phyloP scores from a whole-genome alignment of 495 filamentous ascomycete species.

The Hypoxylon trugodes region DNA sequence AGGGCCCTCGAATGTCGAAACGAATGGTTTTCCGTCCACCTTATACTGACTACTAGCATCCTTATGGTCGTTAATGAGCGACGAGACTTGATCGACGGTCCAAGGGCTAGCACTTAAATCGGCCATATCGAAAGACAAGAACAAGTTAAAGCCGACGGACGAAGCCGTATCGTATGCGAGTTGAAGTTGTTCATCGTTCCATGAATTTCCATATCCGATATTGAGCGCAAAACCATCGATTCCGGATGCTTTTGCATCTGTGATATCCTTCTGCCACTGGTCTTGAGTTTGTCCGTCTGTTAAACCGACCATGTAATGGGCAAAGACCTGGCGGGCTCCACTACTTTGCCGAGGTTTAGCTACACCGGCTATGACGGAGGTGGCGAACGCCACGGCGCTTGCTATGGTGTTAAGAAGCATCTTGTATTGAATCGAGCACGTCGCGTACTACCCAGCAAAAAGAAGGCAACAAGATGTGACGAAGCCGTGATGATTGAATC shows the following conservation, averaged over 20 bases:
- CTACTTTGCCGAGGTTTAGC: constrained; percentile 18
- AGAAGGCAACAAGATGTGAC: background rate
- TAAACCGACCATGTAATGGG: constrained; percentile 62
- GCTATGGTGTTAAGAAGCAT: constrained; percentile 27
- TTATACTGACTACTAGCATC: constrained; percentile 60
- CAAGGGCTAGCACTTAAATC: constrained; percentile 64
- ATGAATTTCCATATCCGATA: constrained; percentile 62
- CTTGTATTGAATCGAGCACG: background rate
- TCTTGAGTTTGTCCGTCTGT: constrained; percentile 52
- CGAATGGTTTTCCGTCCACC: constrained; percentile 65
- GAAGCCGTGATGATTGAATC: constrained; percentile 16
- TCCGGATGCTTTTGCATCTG: constrained; percentile 63
- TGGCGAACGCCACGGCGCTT: constrained; percentile 28
- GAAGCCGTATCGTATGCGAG: constrained; percentile 66
- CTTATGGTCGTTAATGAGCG: constrained; percentile 66
- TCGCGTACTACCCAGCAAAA: background rate
- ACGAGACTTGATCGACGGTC: constrained; percentile 62
- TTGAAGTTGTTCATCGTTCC: constrained; percentile 58
- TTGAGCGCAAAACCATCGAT: constrained; percentile 82
- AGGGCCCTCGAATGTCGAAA: constrained; percentile 77
- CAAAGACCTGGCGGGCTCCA: constrained; percentile 49
- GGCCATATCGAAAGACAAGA: constrained; percentile 74
- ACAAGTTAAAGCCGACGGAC: constrained; percentile 64
- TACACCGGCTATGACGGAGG: constrained; percentile 26
- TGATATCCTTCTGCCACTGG: constrained; percentile 69